Conservation (phyloP, 768 basidiomycete species). For the Hygrocybe punicea region DNA sequence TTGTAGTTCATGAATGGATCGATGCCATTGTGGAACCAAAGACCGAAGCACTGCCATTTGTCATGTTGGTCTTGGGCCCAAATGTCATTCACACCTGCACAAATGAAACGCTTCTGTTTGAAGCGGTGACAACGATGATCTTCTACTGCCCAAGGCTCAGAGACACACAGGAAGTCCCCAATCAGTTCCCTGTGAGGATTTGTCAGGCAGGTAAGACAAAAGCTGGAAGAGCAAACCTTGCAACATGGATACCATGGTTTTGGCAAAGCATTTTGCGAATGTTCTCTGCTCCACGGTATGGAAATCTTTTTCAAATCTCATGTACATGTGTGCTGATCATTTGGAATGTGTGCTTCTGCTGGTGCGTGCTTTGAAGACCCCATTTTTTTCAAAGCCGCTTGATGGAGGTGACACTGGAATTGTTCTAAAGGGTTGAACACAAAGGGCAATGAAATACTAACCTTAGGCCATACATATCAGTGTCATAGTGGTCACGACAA, state of each 20-base stretch:
- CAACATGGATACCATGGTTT: too few relatives aligned
- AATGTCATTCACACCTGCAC: slow-evolving; percentile 34
- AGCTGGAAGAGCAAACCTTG: not conserved
- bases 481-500: slow-evolving; percentile 13
- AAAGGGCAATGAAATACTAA: not conserved
- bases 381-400: too few relatives aligned
- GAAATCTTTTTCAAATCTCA: too few relatives aligned
- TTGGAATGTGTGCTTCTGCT: too few relatives aligned
- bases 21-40: slow-evolving; percentile 29
- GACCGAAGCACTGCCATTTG: slow-evolving; percentile 34
- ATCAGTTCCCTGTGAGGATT: slow-evolving; percentile 5
- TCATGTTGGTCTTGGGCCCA: slow-evolving; percentile 37
- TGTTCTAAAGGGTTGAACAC: not conserved
- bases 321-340: too few relatives aligned
- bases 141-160: not conserved
- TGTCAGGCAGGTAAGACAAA: too few relatives aligned
- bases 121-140: slow-evolving; percentile 11
- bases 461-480: slow-evolving; percentile 3
- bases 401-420: not conserved
- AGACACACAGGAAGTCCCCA: not conserved
- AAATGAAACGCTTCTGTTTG: slow-evolving; percentile 22
- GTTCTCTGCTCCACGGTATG: too few relatives aligned
- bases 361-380: too few relatives aligned
- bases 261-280: too few relatives aligned
- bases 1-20: slow-evolving; percentile 29